These are phyloP conservation scores for Rhizophora apiculata DNA, from an alignment of 345 rosid species.

Conservation along the genomic window DNA sequence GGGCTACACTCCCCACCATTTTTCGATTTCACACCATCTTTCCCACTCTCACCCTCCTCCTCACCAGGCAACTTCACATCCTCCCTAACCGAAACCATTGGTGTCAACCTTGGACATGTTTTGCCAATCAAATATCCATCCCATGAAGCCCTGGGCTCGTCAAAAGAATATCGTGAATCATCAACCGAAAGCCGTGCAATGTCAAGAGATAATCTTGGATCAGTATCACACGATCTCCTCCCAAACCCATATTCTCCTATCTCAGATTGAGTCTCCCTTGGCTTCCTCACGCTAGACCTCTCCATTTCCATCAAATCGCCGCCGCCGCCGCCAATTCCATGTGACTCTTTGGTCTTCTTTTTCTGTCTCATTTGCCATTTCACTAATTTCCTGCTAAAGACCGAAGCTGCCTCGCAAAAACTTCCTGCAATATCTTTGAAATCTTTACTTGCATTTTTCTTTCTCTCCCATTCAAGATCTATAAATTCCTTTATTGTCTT, in stretches of 20 bases:
- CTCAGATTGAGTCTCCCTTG: conserved; percentile 40
- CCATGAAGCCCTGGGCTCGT: conserved; percentile 80
- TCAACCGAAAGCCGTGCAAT: conserved; percentile 34
- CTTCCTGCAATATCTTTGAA: conserved; percentile 17
- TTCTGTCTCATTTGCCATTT: conserved; percentile 45
- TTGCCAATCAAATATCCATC: conserved; percentile 69
- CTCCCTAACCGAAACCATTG: conserved; percentile 51
- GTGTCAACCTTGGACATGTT: conserved; percentile 40
- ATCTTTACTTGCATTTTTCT: conserved; percentile 28
- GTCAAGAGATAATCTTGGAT: conserved; percentile 39
- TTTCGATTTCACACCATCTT: conserved; percentile 15
- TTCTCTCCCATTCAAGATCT: conserved; percentile 53
- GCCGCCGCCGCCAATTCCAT: background rate
- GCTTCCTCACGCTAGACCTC: conserved; percentile 14
- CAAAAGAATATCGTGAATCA: conserved; percentile 49
- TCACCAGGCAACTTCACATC: conserved; percentile 42
- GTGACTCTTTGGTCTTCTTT: conserved; percentile 11
- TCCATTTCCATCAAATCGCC: background rate
- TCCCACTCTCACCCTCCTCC: conserved; percentile 32
- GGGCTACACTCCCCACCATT: conserved; percentile 23
- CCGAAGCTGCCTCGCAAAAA: conserved; percentile 46
- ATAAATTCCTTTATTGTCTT: conserved; percentile 62
- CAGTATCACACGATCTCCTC: conserved; percentile 58
- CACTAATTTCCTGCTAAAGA: conserved; percentile 46
- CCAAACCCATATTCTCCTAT: conserved; percentile 44